Evolutionary conservation across 352 stramenopile genomes (phyloP), one percentile per base, ranked within the genome.

Genomic region (Pelagophyceae sp.): DNA sequence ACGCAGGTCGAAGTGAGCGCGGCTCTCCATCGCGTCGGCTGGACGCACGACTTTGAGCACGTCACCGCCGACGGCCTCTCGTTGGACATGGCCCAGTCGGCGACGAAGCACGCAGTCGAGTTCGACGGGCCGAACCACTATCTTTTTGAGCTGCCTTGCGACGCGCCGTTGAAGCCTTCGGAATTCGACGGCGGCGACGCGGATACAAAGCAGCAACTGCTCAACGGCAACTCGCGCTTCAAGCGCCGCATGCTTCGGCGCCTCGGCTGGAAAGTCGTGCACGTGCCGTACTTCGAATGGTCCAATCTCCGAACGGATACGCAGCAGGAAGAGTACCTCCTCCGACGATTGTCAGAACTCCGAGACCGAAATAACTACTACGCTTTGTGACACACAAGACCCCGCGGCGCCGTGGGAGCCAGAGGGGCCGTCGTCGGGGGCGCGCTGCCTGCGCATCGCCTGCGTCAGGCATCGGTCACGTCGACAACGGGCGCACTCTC

Each of bases 251-350:
- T 90, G 27, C 72, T 90, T 11, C 72, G 78, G 51, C 40, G 80
- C 32, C 67, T 89, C 40, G 86, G 85, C 31, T 90, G 86, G 86
- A 83, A 82, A 54, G 81, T 89, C 38, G 79, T 88, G 31, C 83
- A 87, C 51, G 81, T 90, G 78, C 84, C 84, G 0, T 90, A 86
- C 78, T 89, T 80, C 80, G 86, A 89, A 54, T 90, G 84, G 84
- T 11, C 35, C 11, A 3, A 15, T 1, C 67, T 74, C 67, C 15
- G 11, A 6, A 29, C 17, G 3, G 35, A 74, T 23, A 27, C 33
- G 15, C 11, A 33, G 11, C 45, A 54, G 45, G 45, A 54, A 11
- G 45, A 54, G 45, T 54, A 54, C 45, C 45, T 54, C 45, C 45
- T 54, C 45, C 45, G 45, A 11, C 45, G 45, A 11, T 23, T 54